Base-by-base conservation (phyloP, 1,139 yeast genomes). In the Debaryomyces coudertii region DNA sequence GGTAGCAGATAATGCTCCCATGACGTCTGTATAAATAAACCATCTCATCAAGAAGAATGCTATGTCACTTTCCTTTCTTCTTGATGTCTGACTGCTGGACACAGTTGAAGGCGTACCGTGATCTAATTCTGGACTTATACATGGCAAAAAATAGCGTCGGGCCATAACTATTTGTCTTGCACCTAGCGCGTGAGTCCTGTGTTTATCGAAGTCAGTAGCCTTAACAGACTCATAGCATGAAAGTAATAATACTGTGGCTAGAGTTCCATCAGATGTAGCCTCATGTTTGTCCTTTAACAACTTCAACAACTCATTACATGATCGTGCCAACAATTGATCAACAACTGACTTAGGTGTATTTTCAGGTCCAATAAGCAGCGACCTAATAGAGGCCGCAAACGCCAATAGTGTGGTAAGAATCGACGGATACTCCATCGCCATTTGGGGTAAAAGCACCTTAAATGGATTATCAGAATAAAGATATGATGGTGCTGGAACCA, bases 21-120 rank as follows among this genome's bases (percentile, higher is more conserved):
- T 75, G 1, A 85, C 81, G 55, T 86, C 92, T 40, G 85, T 70
- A 54, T 85, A 87, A 0, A 85, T 86, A 57, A 83, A 84, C 87
- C 92, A 84, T 47, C 93, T 66, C 58, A 82, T 72, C 46, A 87
- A 66, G 56, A 87, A 87, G 53, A 74, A 83, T 1, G 82, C 65
- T 8, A 83, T 71, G 52, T 81, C 70, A 40, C 71, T 58, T 50
- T 73, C 77, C 2, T 53, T 54, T 4, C 60, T 60, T 1, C n/a
- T 27, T 4, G 41, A n/a, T 4, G 11, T 6, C 20, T 15, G 37
- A 12, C 28, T 25, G 16, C 29, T 34, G 8, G 45, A 28, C 11
- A 31, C n/a, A 12, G 46, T 39, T 4, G 34, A 23, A 7, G 42
- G 25, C 8, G 30, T 36, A n/a, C 30, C 33, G 6, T 28, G 6